Base-by-base conservation (phyloP, 257 asterid species). In the Solanum stenotomum region DNA sequence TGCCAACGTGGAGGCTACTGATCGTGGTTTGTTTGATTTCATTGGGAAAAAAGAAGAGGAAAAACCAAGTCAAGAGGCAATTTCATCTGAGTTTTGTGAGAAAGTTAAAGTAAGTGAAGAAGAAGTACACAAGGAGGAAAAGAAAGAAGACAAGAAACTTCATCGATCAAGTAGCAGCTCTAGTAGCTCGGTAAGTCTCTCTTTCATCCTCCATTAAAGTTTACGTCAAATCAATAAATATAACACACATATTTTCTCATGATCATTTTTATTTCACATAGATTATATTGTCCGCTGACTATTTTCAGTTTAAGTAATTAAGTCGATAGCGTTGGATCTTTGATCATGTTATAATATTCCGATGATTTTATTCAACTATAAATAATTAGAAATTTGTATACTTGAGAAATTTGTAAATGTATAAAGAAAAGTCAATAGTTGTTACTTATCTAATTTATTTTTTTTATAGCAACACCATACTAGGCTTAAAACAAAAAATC, bases 131-230 rank as follows among this genome's bases (percentile, higher is more conserved):
- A 91, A 90, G 83, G 83, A 74, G 59, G 70, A 76, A 77, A 61
- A 77, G 33, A 65, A 79, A 1, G 90, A 35, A 37, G 95, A 93
- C 84, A 91, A 92, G 67, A 97, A 95, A 89, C 94, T 94, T 5
- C 91, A 90, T 38, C 89, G 95, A 29, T 90, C 92, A 37, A 59
- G 6, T 87, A 83, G 84, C 89, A 92, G 95, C 90, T 91, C 96
- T 40, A 94, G 98, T 92, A 95, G 99, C 88, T 93, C 95, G 22
- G 99, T 97, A 95, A 93, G 98, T 93, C 65, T 81, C 67, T 46
- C 16, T 46, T 81, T 18, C 18, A 27, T 44, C 27, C 10, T 9
- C 3, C 0, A 1, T 40, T 40, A n/a, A 77, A 5, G 0, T 25
- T 78, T 42, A 42, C 8, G 1, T 42, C 37, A 42, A 25, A 78